Base-by-base conservation (phyloP, 768 basidiomycete species). In the Pisolithus microcarpus region DNA sequence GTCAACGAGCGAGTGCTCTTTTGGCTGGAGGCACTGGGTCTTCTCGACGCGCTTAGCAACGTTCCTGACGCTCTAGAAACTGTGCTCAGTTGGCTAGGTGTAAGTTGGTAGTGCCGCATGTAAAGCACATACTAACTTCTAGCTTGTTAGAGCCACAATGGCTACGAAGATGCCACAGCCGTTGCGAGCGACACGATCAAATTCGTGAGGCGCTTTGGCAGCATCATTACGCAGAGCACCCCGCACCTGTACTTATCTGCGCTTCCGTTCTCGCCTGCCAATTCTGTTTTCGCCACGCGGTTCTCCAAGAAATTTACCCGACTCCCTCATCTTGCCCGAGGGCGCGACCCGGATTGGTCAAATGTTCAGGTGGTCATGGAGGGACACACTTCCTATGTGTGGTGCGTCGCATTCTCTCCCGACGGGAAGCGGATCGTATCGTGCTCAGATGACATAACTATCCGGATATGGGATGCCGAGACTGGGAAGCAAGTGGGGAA, bases 161-260 rank as follows among this genome's bases (percentile, higher is more conserved):
- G 42, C 19, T 43, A 26, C 34, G 36, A 24, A 11, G 48, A 43
- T 34, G 48, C 26, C 9, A 24, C n/a, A n/a, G 19, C 21, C 1
- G 39, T 47, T 19, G 50, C 24, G 5, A 30, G 39, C 19, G 60
- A 63, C 47, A 31, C 44, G 1, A 26, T 24, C 2, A 39, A 40
- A 18, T 62, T 62, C 42, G 49, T 62, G 15, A 18, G 36, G 18
- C 36, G 44, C 5, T 64, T 64, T 30, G 43, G 11, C n/a, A 24
- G n/a, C 36, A 26, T 50, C 1, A 59, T 61, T 16, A 8, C 48
- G 19, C 51, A 59, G 24, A 58, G 55, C 53, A 54, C 50, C 4
- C 63, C 60, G 1, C 63, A 64, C 40, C 55, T 64, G 18, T 64
- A 64, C 52, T n/a, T 64, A 13, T 64, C 62, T 16, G 62, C 57